Evolutionary conservation across 768 basidiomycete genomes (phyloP).

Genomic region (Pholiota microspora): DNA sequence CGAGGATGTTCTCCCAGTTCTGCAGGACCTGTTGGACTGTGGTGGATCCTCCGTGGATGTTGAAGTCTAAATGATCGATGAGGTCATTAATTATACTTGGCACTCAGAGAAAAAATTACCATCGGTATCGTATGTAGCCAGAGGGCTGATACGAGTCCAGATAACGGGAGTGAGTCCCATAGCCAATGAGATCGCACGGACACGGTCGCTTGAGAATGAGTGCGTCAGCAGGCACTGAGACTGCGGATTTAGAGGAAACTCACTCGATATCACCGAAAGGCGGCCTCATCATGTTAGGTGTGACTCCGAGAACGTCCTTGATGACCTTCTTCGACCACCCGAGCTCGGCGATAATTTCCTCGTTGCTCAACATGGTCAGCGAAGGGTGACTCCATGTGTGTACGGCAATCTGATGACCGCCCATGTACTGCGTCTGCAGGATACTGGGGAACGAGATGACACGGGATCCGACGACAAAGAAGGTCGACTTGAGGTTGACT

Average conservation of each 20-base stretch:
- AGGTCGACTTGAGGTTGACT: constrained; percentile 70
- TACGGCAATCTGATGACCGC: constrained; percentile 73
- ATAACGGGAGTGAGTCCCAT: constrained; percentile 85
- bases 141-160: constrained; percentile 70
- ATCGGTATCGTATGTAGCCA: constrained; percentile 68
- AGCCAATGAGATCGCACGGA: constrained; percentile 77
- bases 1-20: constrained; percentile 75
- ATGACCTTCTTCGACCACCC: constrained; percentile 88
- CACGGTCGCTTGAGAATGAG: constrained; percentile 60
- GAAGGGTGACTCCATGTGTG: constrained; percentile 70
- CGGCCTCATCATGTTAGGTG: constrained; percentile 78
- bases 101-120: constrained; percentile 30
- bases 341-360: constrained; percentile 82
- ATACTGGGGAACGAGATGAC: constrained; percentile 66
- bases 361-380: constrained; percentile 74
- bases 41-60: constrained; percentile 66
- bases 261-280: constrained; percentile 82
- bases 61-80: constrained; percentile 60
- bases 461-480: constrained; percentile 87
- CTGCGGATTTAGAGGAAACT: constrained; percentile 18
- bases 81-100: constrained; percentile 8
- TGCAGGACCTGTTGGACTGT: constrained; percentile 57
- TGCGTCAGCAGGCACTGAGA: constrained; percentile 4
- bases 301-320: constrained; percentile 75
- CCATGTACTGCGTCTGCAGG: constrained; percentile 74